Base-by-base conservation (phyloP, 2,329 filamentous ascomycete genomes). In the Colletotrichum sublineola region DNA sequence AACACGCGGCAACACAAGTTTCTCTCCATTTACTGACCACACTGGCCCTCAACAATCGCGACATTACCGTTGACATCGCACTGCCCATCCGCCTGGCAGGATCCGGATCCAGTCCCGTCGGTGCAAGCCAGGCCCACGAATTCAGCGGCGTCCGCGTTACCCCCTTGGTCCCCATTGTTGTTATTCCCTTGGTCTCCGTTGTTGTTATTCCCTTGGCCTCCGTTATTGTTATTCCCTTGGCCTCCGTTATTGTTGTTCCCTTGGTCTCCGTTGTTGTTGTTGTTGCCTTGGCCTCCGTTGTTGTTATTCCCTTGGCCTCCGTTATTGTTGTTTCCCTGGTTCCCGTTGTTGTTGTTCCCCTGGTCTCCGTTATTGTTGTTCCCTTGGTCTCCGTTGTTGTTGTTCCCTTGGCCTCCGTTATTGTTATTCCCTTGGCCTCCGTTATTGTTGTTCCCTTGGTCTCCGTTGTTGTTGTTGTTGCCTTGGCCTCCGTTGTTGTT, bases 71-170 rank as follows among this genome's bases (percentile, higher is more conserved):
- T 68, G 64, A 71, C 57, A 14, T 58, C 67, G 42, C 68, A 71
- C 44, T 71, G 68, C n/a, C 68, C 68, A 42, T 68, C 33, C 9
- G 57, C 64, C 18, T 63, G 64, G 52, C 68, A 68, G 24, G 68
- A 24, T 12, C 68, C 68, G 44, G 68, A 50, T 12, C 68, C 68
- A 3, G 64, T 20, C 36, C 68, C 68, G 44, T 71, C 64, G 36
- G 68, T 68, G 57, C 68, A 71, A 42, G 68, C 68, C 33, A 71
- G 52, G n/a, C 68, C 57, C 24, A 33, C 68, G 57, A 62, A 62
- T 15, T 71, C 64, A n/a, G 68, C 68, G 33, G 55, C 65, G 8
- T 50, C 29, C 6, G 56, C 57, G 38, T 63, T 48, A 11, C 56
- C 68, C 7, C 42, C 42, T 44, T 52, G 14, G 18, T 58, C n/a